A percentile compares a stretch with the other conserved stretches of the same genome.
Evolutionary conservation across 345 rosid genomes (phyloP).

Genomic region (Eucalyptus melliodora): DNA sequence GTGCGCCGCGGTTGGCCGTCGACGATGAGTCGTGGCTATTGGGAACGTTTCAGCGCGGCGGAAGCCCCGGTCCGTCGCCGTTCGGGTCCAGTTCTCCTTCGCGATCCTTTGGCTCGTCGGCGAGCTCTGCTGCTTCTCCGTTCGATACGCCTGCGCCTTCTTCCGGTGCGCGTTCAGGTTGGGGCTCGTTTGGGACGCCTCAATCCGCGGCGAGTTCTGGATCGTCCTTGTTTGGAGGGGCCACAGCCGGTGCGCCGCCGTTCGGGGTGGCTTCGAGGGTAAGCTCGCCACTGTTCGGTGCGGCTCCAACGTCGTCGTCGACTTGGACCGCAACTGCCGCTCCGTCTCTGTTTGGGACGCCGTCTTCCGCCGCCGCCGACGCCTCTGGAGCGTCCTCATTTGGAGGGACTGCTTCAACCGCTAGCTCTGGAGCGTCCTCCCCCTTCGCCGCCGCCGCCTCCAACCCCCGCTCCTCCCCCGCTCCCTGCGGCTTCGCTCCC

Average conservation of each 20-base stretch:
- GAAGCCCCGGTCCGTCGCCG: neutral
- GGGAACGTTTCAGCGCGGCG: neutral
- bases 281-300: neutral
- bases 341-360: neutral
- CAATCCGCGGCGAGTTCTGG: slow-evolving; percentile 6
- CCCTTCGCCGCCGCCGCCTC: neutral
- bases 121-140: neutral
- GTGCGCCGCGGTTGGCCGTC: neutral
- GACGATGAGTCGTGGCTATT: neutral
- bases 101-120: neutral
- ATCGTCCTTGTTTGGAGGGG: neutral
- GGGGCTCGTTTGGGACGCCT: slow-evolving; percentile 4
- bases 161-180: neutral
- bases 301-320: neutral
- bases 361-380: neutral
- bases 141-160: neutral
- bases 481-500: neutral
- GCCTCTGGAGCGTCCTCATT: neutral
- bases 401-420: neutral
- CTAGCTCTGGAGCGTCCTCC: neutral
- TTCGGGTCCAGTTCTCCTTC: neutral
- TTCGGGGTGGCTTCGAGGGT: neutral
- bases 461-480: neutral
- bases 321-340: neutral
- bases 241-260: neutral